phyloP scores from a whole-genome alignment of 164 flowering plant genomes.

The Nymphaea thermarum region DNA sequence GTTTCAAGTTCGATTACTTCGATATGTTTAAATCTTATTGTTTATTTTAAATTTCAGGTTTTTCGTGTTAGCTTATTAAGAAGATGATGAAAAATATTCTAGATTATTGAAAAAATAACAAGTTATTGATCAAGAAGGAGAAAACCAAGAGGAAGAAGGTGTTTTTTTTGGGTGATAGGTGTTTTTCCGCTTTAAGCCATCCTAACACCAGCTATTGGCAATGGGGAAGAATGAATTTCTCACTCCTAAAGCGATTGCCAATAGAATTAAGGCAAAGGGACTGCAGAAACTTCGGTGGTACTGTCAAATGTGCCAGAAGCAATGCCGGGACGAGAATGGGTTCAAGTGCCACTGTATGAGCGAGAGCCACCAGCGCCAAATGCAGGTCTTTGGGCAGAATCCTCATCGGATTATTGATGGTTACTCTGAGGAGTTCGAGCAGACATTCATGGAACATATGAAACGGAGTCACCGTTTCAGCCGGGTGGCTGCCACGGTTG shows the following conservation, averaged over 20 bases:
- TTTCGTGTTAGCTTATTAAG: no score
- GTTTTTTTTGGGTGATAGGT: no score
- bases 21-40: no score
- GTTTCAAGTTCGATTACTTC: no score
- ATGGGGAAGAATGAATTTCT: conserved; percentile 95
- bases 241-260: conserved; percentile 87
- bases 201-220: neutral
- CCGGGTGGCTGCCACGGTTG: conserved; percentile 86
- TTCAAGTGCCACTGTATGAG: conserved; percentile 97
- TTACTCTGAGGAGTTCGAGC: conserved; percentile 78
- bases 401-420: conserved; percentile 61
- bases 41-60: no score
- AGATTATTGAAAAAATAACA: no score
- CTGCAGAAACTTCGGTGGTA: conserved; percentile 87
- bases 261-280: conserved; percentile 83
- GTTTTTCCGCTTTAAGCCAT: no score
- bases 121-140: no score
- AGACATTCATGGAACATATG: conserved; percentile 62
- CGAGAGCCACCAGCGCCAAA: conserved; percentile 88
- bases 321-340: conserved; percentile 89
- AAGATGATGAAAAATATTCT: no score
- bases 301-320: conserved; percentile 95
- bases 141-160: no score
- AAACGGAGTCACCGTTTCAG: conserved; percentile 79
- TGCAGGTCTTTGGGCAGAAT: conserved; percentile 88